phyloP scores from a whole-genome alignment of 306 rosid species.

The Albizia julibrissin region DNA sequence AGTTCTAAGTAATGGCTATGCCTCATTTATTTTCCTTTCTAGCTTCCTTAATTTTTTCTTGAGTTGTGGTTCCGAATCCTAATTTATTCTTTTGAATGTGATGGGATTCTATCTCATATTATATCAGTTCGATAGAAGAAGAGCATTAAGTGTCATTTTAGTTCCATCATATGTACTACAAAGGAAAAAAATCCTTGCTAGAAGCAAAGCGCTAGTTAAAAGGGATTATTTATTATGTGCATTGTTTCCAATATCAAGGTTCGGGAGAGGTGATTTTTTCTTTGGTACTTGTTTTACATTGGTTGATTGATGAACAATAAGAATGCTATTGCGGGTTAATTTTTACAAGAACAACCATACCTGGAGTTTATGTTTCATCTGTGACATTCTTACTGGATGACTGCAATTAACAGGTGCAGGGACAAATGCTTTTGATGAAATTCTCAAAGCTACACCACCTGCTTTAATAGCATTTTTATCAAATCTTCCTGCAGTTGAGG shows the following conservation, averaged over 20 bases:
- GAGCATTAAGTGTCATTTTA: background rate
- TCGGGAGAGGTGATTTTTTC: background rate
- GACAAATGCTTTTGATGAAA: constrained; percentile 78
- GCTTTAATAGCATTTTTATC: constrained; percentile 80
- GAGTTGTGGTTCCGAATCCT: background rate
- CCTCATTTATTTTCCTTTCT: background rate
- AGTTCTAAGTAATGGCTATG: background rate
- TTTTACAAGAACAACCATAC: constrained; percentile 33
- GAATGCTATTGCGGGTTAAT: background rate
- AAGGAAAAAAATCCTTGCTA: background rate
- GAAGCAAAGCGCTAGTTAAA: background rate
- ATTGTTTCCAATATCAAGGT: background rate
- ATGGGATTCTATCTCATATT: background rate
- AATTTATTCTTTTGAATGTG: background rate
- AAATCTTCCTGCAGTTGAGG: constrained; percentile 87
- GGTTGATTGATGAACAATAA: background rate
- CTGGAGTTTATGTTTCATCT: constrained; percentile 39
- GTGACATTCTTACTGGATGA: constrained; percentile 40
- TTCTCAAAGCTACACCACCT: constrained; percentile 85
- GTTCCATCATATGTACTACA: background rate
- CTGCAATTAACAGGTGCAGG: constrained; percentile 51
- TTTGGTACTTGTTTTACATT: background rate
- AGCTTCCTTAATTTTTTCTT: background rate
- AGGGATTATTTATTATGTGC: background rate
- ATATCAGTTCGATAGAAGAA: background rate